Conservation (phyloP, 306 rosid genomes). For the Albizia julibrissin region DNA sequence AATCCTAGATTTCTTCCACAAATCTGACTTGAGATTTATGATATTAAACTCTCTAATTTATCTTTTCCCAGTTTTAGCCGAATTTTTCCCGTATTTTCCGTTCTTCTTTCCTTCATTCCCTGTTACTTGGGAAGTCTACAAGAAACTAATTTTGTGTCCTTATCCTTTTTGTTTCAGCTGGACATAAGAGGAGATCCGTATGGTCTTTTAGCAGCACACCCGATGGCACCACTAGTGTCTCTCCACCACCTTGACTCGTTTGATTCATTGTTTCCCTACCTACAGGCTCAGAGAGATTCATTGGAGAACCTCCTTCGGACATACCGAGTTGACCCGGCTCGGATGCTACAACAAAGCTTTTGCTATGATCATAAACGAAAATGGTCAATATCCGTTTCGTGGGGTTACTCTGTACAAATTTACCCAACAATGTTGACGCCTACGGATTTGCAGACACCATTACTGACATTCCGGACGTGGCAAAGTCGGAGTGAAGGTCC, state of each 20-base stretch:
- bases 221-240: slow-evolving; percentile 79
- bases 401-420: slow-evolving; percentile 91
- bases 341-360: slow-evolving; percentile 71
- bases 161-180: slow-evolving; percentile 50
- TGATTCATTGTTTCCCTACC: slow-evolving; percentile 61
- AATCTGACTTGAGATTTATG: too few species aligned
- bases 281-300: slow-evolving; percentile 50
- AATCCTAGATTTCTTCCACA: too few species aligned
- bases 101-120: neutral
- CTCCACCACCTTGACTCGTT: slow-evolving; percentile 81
- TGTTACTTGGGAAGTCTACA: neutral
- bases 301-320: slow-evolving; percentile 54
- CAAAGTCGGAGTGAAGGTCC: slow-evolving; percentile 69
- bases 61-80: too few species aligned
- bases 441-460: slow-evolving; percentile 60
- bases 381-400: slow-evolving; percentile 82
- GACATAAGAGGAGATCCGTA: slow-evolving; percentile 75
- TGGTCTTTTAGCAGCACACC: slow-evolving; percentile 89
- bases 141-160: slow-evolving; percentile 13
- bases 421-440: slow-evolving; percentile 56
- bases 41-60: too few species aligned
- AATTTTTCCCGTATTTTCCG: too few species aligned
- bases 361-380: slow-evolving; percentile 59
- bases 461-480: slow-evolving; percentile 89
- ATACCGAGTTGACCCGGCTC: slow-evolving; percentile 62